These are phyloP conservation scores for Seminavis robusta DNA, from an alignment of 108 stramenopile genomes.

Conservation along the genomic window DNA sequence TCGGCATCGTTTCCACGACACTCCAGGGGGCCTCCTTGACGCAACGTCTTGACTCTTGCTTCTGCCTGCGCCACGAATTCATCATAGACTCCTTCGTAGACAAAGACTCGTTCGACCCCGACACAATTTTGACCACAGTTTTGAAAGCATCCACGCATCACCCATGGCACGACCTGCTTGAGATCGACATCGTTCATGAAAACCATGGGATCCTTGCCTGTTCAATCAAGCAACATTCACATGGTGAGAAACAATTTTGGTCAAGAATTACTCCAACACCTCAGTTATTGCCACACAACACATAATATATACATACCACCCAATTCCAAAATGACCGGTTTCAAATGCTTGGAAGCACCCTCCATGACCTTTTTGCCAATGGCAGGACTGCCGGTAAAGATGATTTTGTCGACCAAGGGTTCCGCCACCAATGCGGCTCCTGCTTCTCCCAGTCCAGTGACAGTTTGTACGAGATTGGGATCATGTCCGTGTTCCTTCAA, in stretches of 20 bases:
- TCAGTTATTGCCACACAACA: no score
- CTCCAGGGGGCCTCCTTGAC: constrained; percentile 79
- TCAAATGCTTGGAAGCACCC: constrained; percentile 80
- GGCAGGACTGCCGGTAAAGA: constrained; percentile 95
- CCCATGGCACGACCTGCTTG: constrained; percentile 77
- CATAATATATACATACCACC: no score
- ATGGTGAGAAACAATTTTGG: no score
- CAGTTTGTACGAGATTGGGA: constrained; percentile 88
- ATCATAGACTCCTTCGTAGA: constrained; percentile 85
- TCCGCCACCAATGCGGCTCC: constrained; percentile 90
- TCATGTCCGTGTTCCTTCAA: constrained; percentile 87
- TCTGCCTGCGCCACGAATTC: constrained; percentile 64
- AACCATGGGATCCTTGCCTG: constrained; percentile 99
- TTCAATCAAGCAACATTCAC: no score
- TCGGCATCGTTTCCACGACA: constrained; percentile 47
- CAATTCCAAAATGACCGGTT: constrained; percentile 97
- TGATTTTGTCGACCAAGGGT: constrained; percentile 93
- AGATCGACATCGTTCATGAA: constrained; percentile 91
- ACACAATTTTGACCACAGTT: constrained; percentile 98
- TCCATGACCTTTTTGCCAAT: constrained; percentile 94
- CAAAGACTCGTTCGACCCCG: constrained; percentile 96
- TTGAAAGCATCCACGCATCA: constrained; percentile 95
- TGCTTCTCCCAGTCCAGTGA: constrained; percentile 91
- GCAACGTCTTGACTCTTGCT: constrained; percentile 54
- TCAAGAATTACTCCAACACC: no score